Percentiles rank a stretch among this genome's conserved stretches.
phyloP scores from a whole-genome alignment of 2,329 filamentous ascomycete genomes.

The Colletotrichum sojae region DNA sequence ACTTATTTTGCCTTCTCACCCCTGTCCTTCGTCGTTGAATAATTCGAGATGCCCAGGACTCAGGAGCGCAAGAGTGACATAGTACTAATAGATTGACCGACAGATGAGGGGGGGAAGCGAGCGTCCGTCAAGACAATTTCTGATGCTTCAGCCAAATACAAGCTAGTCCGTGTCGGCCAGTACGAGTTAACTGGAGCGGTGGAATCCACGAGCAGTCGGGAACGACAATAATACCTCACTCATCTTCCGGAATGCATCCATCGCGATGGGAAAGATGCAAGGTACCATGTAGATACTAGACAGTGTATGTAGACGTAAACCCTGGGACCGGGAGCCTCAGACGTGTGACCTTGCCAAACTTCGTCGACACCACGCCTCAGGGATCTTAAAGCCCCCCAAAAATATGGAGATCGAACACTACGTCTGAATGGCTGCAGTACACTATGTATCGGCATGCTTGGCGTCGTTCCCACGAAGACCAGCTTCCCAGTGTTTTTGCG shows the following conservation, averaged over 20 bases:
- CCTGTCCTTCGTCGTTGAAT: constrained; percentile 11
- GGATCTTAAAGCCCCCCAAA: neutral
- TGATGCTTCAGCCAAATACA: constrained; percentile 17
- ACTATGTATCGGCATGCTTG: constrained; percentile 5
- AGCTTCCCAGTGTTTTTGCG: neutral
- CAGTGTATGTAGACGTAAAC: neutral
- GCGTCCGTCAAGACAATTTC: neutral
- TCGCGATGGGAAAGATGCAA: constrained; percentile 13
- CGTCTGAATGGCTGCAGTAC: constrained; percentile 11
- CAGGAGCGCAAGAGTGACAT: neutral
- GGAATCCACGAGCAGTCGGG: neutral
- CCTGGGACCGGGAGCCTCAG: constrained; percentile 10
- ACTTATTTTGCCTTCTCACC: neutral
- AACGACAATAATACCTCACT: constrained; percentile 25
- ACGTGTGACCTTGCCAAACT: constrained; percentile 16
- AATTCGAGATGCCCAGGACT: neutral
- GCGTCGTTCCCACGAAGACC: constrained; percentile 1
- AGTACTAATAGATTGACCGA: neutral
- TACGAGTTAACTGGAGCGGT: neutral
- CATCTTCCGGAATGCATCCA: constrained; percentile 23
- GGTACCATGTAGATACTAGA: neutral
- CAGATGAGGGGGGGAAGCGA: neutral
- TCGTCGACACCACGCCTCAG: constrained; percentile 5
- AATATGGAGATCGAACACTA: constrained; percentile 5
- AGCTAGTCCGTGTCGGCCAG: constrained; percentile 2